Conservation (phyloP, 805 yeast genomes). For the Myxozyma geophila region DNA sequence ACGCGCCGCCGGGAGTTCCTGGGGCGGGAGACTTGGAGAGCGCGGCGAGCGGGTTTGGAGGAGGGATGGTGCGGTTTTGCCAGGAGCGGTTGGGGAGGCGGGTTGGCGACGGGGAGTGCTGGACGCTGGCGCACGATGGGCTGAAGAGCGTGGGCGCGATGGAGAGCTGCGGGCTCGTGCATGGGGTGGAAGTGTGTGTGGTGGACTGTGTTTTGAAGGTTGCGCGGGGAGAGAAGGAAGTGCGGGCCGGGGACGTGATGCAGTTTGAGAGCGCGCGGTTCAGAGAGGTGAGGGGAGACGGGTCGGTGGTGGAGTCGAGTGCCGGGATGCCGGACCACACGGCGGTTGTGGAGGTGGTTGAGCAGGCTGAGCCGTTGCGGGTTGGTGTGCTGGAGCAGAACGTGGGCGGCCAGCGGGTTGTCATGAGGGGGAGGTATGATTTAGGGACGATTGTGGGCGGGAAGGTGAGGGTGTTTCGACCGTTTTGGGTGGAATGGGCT, state of each 20-base stretch:
- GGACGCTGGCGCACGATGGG: conserved; percentile 49
- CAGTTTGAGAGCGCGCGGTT: conserved; percentile 45
- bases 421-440: conserved; percentile 41
- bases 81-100: conserved; percentile 43
- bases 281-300: conserved; percentile 28
- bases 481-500: conserved; percentile 45
- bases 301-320: conserved; percentile 23
- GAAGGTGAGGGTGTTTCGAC: conserved; percentile 42
- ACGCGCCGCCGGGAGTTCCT: conserved; percentile 50
- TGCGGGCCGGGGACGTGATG: conserved; percentile 47
- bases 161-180: conserved; percentile 22
- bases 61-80: conserved; percentile 45
- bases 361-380: conserved; percentile 16
- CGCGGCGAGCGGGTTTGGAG: conserved; percentile 42
- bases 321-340: conserved; percentile 48
- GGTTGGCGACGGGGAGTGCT: conserved; percentile 49
- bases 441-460: conserved; percentile 42
- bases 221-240: not conserved
- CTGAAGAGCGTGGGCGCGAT: conserved; percentile 38
- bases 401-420: conserved; percentile 42
- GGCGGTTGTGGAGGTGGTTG: conserved; percentile 42
- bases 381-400: conserved; percentile 43
- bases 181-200: conserved; percentile 23
- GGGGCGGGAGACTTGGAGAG: conserved; percentile 42
- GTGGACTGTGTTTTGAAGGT: conserved; percentile 26